Evolutionary conservation across 805 yeast species (phyloP).

Genomic region (Barnettozyma salicaria): DNA sequence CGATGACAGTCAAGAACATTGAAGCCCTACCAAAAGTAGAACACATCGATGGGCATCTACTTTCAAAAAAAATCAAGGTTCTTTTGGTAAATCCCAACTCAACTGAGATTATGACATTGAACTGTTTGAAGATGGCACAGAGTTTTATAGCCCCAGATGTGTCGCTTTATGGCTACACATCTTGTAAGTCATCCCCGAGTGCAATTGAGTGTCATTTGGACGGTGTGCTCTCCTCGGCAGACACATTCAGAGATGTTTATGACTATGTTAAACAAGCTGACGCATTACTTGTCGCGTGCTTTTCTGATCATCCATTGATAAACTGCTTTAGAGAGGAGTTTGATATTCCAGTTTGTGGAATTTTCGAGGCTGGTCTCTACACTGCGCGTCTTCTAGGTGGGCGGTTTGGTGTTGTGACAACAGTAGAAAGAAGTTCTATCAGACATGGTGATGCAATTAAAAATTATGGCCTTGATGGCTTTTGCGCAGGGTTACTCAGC

Average conservation of each 20-base stretch:
- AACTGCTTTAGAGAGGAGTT: slow-evolving; percentile 33
- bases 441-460: slow-evolving; percentile 29
- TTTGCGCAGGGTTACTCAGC: slow-evolving; percentile 31
- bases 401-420: slow-evolving; percentile 29
- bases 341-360: slow-evolving; percentile 30
- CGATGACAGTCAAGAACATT: slow-evolving; percentile 12
- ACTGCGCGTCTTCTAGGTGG: slow-evolving; percentile 30
- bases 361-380: slow-evolving; percentile 32
- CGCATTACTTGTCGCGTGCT: slow-evolving; percentile 31
- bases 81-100: slow-evolving; percentile 30
- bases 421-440: slow-evolving; percentile 28
- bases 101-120: slow-evolving; percentile 27
- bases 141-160: slow-evolving; percentile 27
- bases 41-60: background rate
- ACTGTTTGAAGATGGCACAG: slow-evolving; percentile 29
- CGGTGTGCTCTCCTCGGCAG: slow-evolving; percentile 30
- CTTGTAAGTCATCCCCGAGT: slow-evolving; percentile 25
- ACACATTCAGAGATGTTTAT: slow-evolving; percentile 27
- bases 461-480: slow-evolving; percentile 26
- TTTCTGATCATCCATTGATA: slow-evolving; percentile 32
- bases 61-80: slow-evolving; percentile 18
- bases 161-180: slow-evolving; percentile 29
- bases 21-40: slow-evolving; percentile 15
- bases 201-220: slow-evolving; percentile 32
- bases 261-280: slow-evolving; percentile 25